phyloP scores from a whole-genome alignment of 1,284 basidiomycete species.

The Moniliella sp. region DNA sequence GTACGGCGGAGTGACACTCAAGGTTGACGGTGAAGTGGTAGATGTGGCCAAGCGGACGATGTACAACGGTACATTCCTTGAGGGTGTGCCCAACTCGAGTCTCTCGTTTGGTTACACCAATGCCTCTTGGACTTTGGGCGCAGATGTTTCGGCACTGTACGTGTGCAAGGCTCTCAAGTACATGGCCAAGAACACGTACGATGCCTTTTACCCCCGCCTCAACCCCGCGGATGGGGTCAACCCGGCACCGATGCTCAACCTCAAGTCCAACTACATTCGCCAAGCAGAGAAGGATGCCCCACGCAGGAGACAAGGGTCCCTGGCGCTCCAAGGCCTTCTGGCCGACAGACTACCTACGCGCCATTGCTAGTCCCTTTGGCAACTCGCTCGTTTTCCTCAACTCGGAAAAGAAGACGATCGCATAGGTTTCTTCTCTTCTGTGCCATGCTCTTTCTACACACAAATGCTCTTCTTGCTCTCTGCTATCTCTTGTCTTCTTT shows the following conservation, averaged over 20 bases:
- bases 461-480: neutral
- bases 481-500: neutral
- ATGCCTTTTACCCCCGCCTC: neutral
- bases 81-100: constrained; percentile 24
- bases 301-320: constrained; percentile 13
- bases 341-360: constrained; percentile 15
- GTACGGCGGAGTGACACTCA: constrained; percentile 13
- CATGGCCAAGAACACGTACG: constrained; percentile 8
- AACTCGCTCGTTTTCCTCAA: constrained; percentile 9
- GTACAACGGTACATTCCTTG: constrained; percentile 28
- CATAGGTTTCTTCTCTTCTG: constrained; percentile 2
- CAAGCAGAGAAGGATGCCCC: constrained; percentile 19
- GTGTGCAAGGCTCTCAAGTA: constrained; percentile 15
- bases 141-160: constrained; percentile 20
- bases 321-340: constrained; percentile 18
- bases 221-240: constrained; percentile 3
- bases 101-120: constrained; percentile 25
- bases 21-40: constrained; percentile 17
- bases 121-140: constrained; percentile 29
- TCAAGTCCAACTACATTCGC: constrained; percentile 27
- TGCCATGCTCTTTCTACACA: neutral
- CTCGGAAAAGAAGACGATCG: no score
- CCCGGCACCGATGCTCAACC: constrained; percentile 15
- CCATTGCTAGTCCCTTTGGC: constrained; percentile 11
- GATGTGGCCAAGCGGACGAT: constrained; percentile 11